Base-by-base conservation (phyloP, 2,329 filamentous ascomycete species). In the Leptographium galeiforme region DNA sequence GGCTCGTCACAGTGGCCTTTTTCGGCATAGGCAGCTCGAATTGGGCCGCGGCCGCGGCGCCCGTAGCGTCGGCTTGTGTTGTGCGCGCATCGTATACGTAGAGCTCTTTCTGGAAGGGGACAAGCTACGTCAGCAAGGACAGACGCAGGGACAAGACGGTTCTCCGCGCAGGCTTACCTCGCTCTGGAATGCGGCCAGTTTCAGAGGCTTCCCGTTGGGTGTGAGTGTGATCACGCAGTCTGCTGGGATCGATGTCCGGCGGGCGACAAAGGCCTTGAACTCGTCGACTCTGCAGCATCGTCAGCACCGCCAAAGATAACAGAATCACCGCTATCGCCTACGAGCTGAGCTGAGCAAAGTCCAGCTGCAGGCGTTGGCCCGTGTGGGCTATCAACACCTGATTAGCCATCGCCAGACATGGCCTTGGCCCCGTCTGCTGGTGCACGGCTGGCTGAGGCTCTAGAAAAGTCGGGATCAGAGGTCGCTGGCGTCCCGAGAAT, bases 371-470 rank as follows among this genome's bases (percentile, higher is more conserved):
- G 71, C 85, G 84, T 76, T 89, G 84, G 75, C 91, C 91, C 70
- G 87, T 89, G 73, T 95, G 90, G 77, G 89, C 89, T 67, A 95
- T 84, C 75, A 89, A 87, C 70, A 95, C 84, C 73, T 88, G 82
- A 68, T 91, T 81, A 74, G 87, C 86, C 89, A 95, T 95, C 71
- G 75, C 79, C 71, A 73, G 72, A 72, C 74, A 77, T 76, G 64
- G 41, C 48, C 48, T 43, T 33, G 25, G 44, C 13, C 36, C 36
- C 25, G 41, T 36, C 32, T 25, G 43, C n/a, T 19, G 40, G 38
- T 39, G 30, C 16, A 14, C 12, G 18, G 1, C 19, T 25, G 19
- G 41, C 19, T 16, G 19, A 44, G 41, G 13, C 8, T 44, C 19
- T 18, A 18, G 3, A 36, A 8, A 25, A 18, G 25, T 25, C 25